Conservation (phyloP, 2,329 filamentous ascomycete species). For the Pseudogymnoascus sp. region DNA sequence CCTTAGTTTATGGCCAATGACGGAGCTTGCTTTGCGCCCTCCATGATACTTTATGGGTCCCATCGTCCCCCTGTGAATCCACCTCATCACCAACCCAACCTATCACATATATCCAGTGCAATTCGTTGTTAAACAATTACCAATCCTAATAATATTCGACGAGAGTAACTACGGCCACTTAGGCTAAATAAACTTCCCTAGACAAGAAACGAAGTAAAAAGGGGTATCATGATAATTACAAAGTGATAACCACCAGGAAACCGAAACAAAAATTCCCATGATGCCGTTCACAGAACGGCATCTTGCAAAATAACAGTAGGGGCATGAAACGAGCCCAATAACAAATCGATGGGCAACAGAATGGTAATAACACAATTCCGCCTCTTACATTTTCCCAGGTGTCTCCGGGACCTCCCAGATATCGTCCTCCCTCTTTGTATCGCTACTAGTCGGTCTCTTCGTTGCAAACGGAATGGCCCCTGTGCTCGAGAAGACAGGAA, state of each 20-base stretch:
- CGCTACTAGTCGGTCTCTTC: neutral
- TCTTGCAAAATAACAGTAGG: neutral
- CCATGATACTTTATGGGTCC: neutral
- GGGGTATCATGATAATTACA: slow-evolving; percentile 9
- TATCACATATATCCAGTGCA: neutral
- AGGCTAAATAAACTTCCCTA: neutral
- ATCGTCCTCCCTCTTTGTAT: slow-evolving; percentile 1
- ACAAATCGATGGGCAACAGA: neutral
- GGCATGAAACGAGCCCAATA: neutral
- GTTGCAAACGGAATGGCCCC: slow-evolving; percentile 25
- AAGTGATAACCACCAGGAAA: slow-evolving; percentile 8
- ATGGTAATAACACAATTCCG: neutral
- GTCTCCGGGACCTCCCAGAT: slow-evolving; percentile 1
- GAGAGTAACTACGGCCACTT: neutral
- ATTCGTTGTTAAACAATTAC: neutral
- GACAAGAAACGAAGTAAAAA: neutral
- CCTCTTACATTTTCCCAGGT: neutral
- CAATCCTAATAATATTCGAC: neutral
- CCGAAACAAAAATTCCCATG: neutral
- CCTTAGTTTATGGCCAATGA: neutral
- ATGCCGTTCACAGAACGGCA: neutral
- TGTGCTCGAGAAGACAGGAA: slow-evolving; percentile 27
- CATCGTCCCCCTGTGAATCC: neutral
- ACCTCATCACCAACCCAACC: neutral
- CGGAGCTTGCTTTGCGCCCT: neutral